Conservation (phyloP, 305 asterid genomes). For the Fraxinus albicans region DNA sequence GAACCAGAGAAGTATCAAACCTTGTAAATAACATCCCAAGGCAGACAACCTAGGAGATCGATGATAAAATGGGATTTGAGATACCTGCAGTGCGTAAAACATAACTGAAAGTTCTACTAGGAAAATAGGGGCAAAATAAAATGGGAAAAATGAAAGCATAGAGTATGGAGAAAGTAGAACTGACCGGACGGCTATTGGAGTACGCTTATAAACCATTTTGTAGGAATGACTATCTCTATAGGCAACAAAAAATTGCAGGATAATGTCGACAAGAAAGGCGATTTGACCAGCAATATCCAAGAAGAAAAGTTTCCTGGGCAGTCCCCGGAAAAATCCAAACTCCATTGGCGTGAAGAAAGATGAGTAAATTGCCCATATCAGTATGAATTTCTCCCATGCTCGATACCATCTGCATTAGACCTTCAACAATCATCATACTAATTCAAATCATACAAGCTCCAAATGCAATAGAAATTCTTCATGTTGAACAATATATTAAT, state of each 20-base stretch:
- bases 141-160: not conserved
- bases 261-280: slow-evolving; percentile 72
- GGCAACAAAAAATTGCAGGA: slow-evolving; percentile 69
- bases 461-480: not conserved
- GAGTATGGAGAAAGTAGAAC: slow-evolving; percentile 14
- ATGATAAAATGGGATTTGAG: slow-evolving; percentile 62
- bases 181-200: slow-evolving; percentile 70
- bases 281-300: slow-evolving; percentile 79
- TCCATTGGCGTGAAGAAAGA: slow-evolving; percentile 87
- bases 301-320: slow-evolving; percentile 65
- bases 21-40: slow-evolving; percentile 94
- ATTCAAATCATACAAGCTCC: not conserved
- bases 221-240: slow-evolving; percentile 77
- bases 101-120: not conserved
- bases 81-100: slow-evolving; percentile 49
- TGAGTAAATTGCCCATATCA: slow-evolving; percentile 86
- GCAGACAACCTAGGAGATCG: slow-evolving; percentile 77
- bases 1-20: slow-evolving; percentile 32
- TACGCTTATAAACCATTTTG: slow-evolving; percentile 61
- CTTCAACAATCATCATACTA: slow-evolving; percentile 8
- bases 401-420: slow-evolving; percentile 78
- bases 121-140: not conserved
- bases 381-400: slow-evolving; percentile 80
- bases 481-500: not conserved
- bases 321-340: slow-evolving; percentile 88